Percentiles rank a stretch among this genome's conserved stretches.
These are phyloP conservation scores for Musa schizocarpa DNA, from an alignment of 176 grass and related monocot genomes.

Conservation along the genomic window DNA sequence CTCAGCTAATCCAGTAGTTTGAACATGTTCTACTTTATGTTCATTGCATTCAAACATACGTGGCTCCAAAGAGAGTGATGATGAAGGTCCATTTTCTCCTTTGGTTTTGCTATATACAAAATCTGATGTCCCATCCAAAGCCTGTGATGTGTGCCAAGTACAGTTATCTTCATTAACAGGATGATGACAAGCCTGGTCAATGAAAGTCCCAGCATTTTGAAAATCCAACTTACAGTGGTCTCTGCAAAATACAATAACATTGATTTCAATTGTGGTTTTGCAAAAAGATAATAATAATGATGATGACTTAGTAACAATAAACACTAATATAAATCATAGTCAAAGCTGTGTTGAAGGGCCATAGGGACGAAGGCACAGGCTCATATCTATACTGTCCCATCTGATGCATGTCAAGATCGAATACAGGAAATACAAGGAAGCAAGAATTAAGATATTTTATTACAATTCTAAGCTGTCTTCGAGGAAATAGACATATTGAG, in stretches of 20 bases:
- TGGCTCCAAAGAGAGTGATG: background rate
- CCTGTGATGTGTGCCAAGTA: conserved; percentile 11
- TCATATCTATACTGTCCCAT: too few relatives aligned
- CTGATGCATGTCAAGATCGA: too few relatives aligned
- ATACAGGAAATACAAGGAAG: too few relatives aligned
- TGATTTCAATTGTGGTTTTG: background rate
- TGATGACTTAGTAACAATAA: too few relatives aligned
- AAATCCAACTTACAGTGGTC: background rate
- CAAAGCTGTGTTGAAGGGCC: too few relatives aligned
- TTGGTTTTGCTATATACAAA: conserved; percentile 29
- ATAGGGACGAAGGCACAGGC: too few relatives aligned
- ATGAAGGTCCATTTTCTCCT: conserved; percentile 3
- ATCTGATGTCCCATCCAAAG: conserved; percentile 18
- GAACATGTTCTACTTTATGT: conserved; percentile 10
- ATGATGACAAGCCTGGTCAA: conserved; percentile 3
- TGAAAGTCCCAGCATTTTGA: background rate
- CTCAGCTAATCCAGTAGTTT: background rate
- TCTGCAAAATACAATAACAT: background rate
- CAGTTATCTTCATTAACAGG: conserved; percentile 25
- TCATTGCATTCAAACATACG: background rate
- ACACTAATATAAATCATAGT: too few relatives aligned
- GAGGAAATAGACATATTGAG: too few relatives aligned
- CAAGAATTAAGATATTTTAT: too few relatives aligned
- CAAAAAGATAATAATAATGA: background rate
- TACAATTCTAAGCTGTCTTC: too few relatives aligned